Conservation (phyloP, 306 rosid genomes). For the Cucumis hystrix region DNA sequence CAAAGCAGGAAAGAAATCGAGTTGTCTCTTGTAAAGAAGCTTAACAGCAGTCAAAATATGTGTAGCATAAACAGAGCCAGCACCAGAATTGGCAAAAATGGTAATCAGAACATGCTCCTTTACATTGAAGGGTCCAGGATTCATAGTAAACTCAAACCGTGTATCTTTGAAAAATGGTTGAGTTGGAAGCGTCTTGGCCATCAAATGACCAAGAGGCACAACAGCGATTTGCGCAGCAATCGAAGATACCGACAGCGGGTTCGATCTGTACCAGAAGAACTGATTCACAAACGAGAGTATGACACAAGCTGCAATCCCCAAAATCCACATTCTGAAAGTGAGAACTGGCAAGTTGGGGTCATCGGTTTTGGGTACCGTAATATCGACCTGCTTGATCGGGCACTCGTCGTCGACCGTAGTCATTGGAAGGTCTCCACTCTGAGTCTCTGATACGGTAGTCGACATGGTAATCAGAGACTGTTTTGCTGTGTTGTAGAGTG, state of each 20-base stretch:
- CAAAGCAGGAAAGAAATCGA: slow-evolving; percentile 48
- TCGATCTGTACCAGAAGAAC: slow-evolving; percentile 77
- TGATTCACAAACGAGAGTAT: slow-evolving; percentile 69
- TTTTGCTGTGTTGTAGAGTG: background rate
- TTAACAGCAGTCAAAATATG: slow-evolving; percentile 73
- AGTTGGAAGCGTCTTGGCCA: slow-evolving; percentile 52
- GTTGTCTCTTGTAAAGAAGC: slow-evolving; percentile 45
- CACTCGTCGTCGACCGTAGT: slow-evolving; percentile 23
- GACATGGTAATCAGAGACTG: background rate
- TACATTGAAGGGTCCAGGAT: slow-evolving; percentile 71
- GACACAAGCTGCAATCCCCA: slow-evolving; percentile 49
- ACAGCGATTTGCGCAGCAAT: slow-evolving; percentile 86
- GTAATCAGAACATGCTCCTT: slow-evolving; percentile 87
- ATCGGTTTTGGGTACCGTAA: slow-evolving; percentile 69
- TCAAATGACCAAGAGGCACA: slow-evolving; percentile 70
- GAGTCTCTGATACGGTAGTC: background rate
- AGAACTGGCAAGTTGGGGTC: slow-evolving; percentile 46
- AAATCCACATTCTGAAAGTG: slow-evolving; percentile 89
- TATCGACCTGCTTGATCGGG: slow-evolving; percentile 47
- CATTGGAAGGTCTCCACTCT: background rate
- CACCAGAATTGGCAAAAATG: slow-evolving; percentile 76
- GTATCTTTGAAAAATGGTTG: slow-evolving; percentile 36
- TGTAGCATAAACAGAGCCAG: slow-evolving; percentile 51
- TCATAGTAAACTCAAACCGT: slow-evolving; percentile 44
- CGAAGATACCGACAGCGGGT: slow-evolving; percentile 49